These are phyloP conservation scores for Zymoseptoria passerinii DNA, from an alignment of 2,329 filamentous ascomycete genomes.

Conservation along the genomic window DNA sequence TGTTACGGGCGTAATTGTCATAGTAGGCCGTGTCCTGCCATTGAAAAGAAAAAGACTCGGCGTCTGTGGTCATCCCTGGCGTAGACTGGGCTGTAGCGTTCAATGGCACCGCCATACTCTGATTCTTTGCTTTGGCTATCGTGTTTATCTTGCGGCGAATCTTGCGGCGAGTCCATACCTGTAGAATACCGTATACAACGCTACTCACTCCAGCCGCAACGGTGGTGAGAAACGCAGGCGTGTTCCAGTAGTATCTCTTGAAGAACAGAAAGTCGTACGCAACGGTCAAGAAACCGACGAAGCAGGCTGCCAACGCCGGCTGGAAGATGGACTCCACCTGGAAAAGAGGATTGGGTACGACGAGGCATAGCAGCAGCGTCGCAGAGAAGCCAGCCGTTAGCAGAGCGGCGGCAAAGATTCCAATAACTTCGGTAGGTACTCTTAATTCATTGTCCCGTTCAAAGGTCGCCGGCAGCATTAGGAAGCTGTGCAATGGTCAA, in stretches of 20 bases:
- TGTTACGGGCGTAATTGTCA: constrained; percentile 39
- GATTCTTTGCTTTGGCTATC: constrained; percentile 20
- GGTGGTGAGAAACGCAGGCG: constrained; percentile 37
- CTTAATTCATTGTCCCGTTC: constrained; percentile 32
- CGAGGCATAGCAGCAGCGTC: constrained; percentile 41
- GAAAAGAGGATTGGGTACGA: constrained; percentile 39
- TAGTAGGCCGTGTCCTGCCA: constrained; percentile 35
- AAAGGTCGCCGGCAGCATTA: constrained; percentile 43
- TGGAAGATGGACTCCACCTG: constrained; percentile 42
- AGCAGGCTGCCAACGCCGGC: constrained; percentile 36
- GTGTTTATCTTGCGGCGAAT: constrained; percentile 34
- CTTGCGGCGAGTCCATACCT: constrained; percentile 36
- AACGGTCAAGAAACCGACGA: constrained; percentile 41
- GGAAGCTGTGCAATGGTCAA: constrained; percentile 32
- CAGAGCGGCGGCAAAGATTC: constrained; percentile 40
- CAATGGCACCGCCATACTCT: neutral
- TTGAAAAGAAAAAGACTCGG: constrained; percentile 9
- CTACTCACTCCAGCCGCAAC: constrained; percentile 33
- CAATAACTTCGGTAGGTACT: constrained; percentile 34
- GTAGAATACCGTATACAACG: constrained; percentile 35
- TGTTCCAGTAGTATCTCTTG: constrained; percentile 35
- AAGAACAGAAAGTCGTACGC: constrained; percentile 41
- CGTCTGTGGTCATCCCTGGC: constrained; percentile 3
- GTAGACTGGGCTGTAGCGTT: neutral
- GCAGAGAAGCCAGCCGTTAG: constrained; percentile 42